phyloP scores from a whole-genome alignment of 768 basidiomycete species.

The Hericium rajendrae region DNA sequence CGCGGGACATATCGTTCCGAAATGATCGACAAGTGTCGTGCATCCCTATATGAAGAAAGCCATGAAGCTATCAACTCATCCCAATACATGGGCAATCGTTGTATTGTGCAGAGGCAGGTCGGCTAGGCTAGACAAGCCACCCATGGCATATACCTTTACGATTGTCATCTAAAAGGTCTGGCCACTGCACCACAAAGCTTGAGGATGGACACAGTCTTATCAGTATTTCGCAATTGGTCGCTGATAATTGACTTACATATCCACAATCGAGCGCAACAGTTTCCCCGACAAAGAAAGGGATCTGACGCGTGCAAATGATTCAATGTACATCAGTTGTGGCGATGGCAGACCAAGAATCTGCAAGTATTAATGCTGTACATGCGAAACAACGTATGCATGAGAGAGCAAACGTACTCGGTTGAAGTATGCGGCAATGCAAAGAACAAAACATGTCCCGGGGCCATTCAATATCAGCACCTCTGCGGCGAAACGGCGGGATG shows the following conservation, averaged over 20 bases:
- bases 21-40: too few species aligned
- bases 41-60: too few species aligned
- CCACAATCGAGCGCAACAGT: conserved; percentile 71
- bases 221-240: background rate
- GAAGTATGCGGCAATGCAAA: conserved; percentile 62
- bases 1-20: too few species aligned
- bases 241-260: conserved; percentile 41
- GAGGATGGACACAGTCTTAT: conserved; percentile 1
- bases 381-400: background rate
- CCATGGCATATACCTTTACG: conserved; percentile 44
- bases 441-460: conserved; percentile 84
- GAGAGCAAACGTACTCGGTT: conserved; percentile 47
- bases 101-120: background rate
- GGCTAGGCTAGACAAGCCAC: conserved; percentile 45
- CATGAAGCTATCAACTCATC: too few species aligned
- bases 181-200: conserved; percentile 92
- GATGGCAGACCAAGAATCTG: conserved; percentile 70
- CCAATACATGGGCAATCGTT: too few species aligned
- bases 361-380: background rate
- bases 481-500: conserved; percentile 30
- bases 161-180: conserved; percentile 35
- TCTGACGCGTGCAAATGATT: conserved; percentile 85
- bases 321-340: conserved; percentile 77
- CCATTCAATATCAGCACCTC: conserved; percentile 88
- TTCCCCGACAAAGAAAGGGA: conserved; percentile 78